Evolutionary conservation across 371 early-diverging fungal genomes (phyloP), one percentile per base, ranked within the genome.

Genomic region (Hamiltosporidium magnivora): DNA sequence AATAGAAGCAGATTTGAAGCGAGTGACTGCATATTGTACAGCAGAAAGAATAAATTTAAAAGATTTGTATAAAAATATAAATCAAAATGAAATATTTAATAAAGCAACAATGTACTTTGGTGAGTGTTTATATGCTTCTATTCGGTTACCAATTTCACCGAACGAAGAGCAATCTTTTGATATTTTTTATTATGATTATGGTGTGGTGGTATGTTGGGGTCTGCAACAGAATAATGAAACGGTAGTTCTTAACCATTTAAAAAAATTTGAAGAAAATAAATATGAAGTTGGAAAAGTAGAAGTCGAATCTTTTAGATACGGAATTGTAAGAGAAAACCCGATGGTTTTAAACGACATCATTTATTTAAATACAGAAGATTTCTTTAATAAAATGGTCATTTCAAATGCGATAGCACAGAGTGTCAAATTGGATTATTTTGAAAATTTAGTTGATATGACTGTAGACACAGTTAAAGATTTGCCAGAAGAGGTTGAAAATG

Each of bases 331-430:
- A 42, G 75, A 77, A 44, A 65, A 72, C 4, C 70, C 78, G 37
- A 65, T 79, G 42, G 75, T 82, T 46, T 67, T 76, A 0, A 82
- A 82, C 53, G 82, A 82, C 64, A 70, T 75, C 4, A 82, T 82
- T 53, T 82, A 74, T 67, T 54, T 82, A 14, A 78, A 75, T 59
- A 69, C 67, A 42, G 82, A 82, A 41, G 69, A 79, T 53, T 61
- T 67, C 36, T 76, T 71, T 61, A 78, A 75, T 49, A 82, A 82
- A 66, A 79, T 82, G 82, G 79, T 82, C 39, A 74, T 82, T 36
- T 76, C 79, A 1, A 78, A 68, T 61, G 80, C 82, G 37, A 74
- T 82, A n/a, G 79, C 82, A n/a, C 80, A 82, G 58, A 80, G 81
- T 64, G 76, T 78, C 8, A 82, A 80, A 67, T 69, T 82, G 40